phyloP scores from a whole-genome alignment of 2,329 filamentous ascomycete species.

The Teratosphaeria viscida region DNA sequence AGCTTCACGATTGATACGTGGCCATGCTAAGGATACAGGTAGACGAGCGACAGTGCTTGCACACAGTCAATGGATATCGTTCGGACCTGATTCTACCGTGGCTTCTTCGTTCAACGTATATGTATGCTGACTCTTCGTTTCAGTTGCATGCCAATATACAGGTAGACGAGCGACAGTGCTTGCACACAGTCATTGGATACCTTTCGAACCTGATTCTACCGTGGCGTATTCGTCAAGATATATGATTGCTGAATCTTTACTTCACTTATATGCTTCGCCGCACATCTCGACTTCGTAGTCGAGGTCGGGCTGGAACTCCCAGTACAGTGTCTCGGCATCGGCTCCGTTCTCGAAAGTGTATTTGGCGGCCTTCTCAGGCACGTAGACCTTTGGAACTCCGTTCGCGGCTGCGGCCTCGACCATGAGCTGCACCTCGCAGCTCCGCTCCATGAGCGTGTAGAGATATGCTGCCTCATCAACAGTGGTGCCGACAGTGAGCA shows the following conservation, averaged over 20 bases:
- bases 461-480: slow-evolving; percentile 61
- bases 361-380: slow-evolving; percentile 46
- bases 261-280: background rate
- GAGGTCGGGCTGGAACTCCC: slow-evolving; percentile 43
- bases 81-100: background rate
- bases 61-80: background rate
- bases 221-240: background rate
- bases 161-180: background rate
- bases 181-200: background rate
- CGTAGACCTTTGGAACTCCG: slow-evolving; percentile 41
- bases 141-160: background rate
- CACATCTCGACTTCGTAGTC: slow-evolving; percentile 28
- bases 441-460: slow-evolving; percentile 58
- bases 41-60: background rate
- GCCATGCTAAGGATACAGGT: background rate
- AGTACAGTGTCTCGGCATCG: slow-evolving; percentile 41
- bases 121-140: background rate
- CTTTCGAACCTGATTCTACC: background rate
- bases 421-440: slow-evolving; percentile 56
- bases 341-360: slow-evolving; percentile 42
- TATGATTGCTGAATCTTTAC: background rate
- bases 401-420: slow-evolving; percentile 51
- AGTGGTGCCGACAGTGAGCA: slow-evolving; percentile 59
- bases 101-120: background rate
- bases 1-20: background rate